phyloP scores from a whole-genome alignment of 1,139 yeast species.

The Taphrina flavorubra region DNA sequence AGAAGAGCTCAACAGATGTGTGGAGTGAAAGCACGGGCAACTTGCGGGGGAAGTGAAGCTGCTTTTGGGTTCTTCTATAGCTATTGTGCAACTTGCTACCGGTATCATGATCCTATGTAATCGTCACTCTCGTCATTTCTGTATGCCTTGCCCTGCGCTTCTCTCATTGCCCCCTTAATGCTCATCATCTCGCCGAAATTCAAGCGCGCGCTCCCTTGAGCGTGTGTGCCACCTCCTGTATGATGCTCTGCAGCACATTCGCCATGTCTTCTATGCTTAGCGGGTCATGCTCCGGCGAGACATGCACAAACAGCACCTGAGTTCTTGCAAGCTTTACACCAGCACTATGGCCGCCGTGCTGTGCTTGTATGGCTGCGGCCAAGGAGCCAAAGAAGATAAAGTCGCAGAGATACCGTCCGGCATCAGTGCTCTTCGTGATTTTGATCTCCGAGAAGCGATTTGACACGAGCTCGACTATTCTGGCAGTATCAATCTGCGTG shows the following conservation, averaged over 20 bases:
- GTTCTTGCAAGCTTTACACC: neutral
- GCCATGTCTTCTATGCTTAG: constrained; percentile 26
- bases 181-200: neutral
- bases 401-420: constrained; percentile 35
- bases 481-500: constrained; percentile 50
- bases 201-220: neutral
- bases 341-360: neutral
- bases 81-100: too few relatives aligned
- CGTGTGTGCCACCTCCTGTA: constrained; percentile 11
- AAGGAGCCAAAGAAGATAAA: constrained; percentile 31
- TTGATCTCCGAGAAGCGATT: constrained; percentile 1
- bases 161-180: too few relatives aligned
- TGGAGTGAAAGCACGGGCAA: too few relatives aligned
- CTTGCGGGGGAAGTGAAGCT: too few relatives aligned
- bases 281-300: constrained; percentile 22
- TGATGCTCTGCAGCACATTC: constrained; percentile 17
- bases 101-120: too few relatives aligned
- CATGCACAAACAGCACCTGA: constrained; percentile 35
- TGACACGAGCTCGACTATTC: constrained; percentile 44
- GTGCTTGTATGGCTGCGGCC: constrained; percentile 24
- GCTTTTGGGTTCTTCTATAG: too few relatives aligned
- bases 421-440: constrained; percentile 26
- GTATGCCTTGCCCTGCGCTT: too few relatives aligned
- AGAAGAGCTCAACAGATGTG: too few relatives aligned
- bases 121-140: neutral